These are phyloP conservation scores for Gentiana straminea DNA, from an alignment of 257 asterid genomes.

Conservation along the genomic window DNA sequence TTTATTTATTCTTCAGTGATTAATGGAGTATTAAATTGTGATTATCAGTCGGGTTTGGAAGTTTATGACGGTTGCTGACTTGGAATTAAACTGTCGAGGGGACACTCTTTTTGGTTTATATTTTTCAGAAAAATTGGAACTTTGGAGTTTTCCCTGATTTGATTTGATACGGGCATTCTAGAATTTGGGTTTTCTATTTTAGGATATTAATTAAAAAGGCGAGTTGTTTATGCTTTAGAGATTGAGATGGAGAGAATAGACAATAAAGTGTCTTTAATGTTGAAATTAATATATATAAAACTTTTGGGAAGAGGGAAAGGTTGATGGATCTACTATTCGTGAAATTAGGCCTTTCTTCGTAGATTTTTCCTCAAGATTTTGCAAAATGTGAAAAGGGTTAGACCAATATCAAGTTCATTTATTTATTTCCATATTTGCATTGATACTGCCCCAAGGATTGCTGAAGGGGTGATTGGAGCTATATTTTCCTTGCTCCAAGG, in stretches of 20 bases:
- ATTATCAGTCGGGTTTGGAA: neutral
- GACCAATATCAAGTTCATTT: neutral
- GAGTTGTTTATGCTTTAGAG: neutral
- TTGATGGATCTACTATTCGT: slow-evolving; percentile 13
- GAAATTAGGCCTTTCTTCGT: neutral
- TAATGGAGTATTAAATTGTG: neutral
- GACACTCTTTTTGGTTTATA: neutral
- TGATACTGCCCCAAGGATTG: neutral
- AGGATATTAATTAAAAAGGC: neutral
- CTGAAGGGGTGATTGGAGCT: neutral
- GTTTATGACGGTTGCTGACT: neutral
- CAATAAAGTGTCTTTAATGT: neutral
- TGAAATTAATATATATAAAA: neutral
- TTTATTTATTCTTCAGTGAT: slow-evolving; percentile 3
- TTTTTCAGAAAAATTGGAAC: neutral
- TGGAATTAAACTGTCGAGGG: neutral
- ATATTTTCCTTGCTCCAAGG: neutral
- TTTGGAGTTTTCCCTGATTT: too few species aligned
- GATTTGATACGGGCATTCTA: neutral
- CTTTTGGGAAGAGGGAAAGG: neutral
- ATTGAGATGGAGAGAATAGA: neutral
- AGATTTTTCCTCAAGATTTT: neutral
- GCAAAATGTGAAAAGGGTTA: slow-evolving; percentile 3
- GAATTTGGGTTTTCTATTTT: neutral
- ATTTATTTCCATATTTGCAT: neutral